Conservation (phyloP, 371 early-diverging fungal species). For the Mucor circinelloides region DNA sequence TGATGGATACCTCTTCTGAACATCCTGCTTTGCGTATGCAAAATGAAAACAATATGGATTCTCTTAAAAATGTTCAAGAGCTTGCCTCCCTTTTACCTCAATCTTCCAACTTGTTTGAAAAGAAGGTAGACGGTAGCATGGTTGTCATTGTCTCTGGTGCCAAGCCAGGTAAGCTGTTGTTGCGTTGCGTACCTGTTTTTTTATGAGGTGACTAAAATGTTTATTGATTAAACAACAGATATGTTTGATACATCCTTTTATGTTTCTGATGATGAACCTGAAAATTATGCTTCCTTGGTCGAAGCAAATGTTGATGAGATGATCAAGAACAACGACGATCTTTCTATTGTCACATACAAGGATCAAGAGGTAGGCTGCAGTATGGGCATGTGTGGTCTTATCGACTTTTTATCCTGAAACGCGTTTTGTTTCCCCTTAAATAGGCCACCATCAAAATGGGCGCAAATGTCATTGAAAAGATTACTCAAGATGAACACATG, state of each 20-base stretch:
- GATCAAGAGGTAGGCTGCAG: slow-evolving; percentile 5
- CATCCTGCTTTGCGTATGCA: slow-evolving; percentile 21
- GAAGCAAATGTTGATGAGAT: slow-evolving; percentile 25
- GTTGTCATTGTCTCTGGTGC: slow-evolving; percentile 27
- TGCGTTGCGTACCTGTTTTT: neutral
- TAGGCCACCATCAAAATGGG: neutral
- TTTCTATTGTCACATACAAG: slow-evolving; percentile 11
- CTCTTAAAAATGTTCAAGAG: neutral
- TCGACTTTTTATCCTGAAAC: slow-evolving; percentile 4
- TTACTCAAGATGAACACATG: neutral
- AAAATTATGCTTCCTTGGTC: slow-evolving; percentile 31
- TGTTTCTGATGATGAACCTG: slow-evolving; percentile 35
- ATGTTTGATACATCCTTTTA: slow-evolving; percentile 34
- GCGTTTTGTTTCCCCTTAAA: neutral
- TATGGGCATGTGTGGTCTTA: neutral
- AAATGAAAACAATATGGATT: neutral
- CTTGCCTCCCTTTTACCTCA: slow-evolving; percentile 5
- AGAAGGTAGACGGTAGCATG: slow-evolving; percentile 24
- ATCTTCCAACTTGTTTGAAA: slow-evolving; percentile 16
- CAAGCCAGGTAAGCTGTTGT: neutral
- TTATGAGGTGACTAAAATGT: slow-evolving; percentile 11
- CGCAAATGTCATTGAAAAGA: neutral
- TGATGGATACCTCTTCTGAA: slow-evolving; percentile 26
- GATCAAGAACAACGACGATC: slow-evolving; percentile 10
- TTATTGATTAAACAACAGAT: slow-evolving; percentile 12